phyloP scores from a whole-genome alignment of 768 basidiomycete genomes.

The Mycena rebaudengoi region DNA sequence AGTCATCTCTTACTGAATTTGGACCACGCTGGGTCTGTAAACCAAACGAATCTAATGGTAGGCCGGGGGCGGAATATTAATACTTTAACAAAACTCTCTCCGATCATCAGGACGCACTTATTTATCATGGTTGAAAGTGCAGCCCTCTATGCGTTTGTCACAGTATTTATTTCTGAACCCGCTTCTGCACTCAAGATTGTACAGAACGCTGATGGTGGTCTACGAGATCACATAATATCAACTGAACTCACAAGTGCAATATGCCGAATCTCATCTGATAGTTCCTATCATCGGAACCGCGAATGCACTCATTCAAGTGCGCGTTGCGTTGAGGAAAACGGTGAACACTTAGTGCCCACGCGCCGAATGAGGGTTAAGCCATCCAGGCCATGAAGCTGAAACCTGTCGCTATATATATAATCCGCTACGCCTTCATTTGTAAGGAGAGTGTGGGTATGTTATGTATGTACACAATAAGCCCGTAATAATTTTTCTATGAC shows the following conservation, averaged over 20 bases:
- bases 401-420: too few species aligned
- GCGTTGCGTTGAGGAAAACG: not conserved
- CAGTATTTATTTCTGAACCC: not conserved
- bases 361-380: too few species aligned
- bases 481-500: too few species aligned
- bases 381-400: too few species aligned
- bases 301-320: constrained; percentile 12
- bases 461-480: too few species aligned
- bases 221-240: not conserved
- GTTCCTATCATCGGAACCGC: not conserved
- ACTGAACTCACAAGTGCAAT: not conserved
- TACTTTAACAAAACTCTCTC: too few species aligned
- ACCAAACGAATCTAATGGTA: not conserved
- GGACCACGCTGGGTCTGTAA: not conserved
- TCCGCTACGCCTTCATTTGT: too few species aligned
- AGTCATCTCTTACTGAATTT: not conserved
- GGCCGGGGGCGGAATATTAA: not conserved
- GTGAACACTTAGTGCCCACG: too few species aligned
- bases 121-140: constrained; percentile 15
- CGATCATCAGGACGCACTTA: not conserved
- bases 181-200: not conserved
- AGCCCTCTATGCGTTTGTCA: not conserved
- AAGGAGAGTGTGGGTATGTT: too few species aligned
- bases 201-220: not conserved
- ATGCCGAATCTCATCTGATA: not conserved